phyloP scores from a whole-genome alignment of 1,284 basidiomycete genomes.

The Papiliotrema laurentii region DNA sequence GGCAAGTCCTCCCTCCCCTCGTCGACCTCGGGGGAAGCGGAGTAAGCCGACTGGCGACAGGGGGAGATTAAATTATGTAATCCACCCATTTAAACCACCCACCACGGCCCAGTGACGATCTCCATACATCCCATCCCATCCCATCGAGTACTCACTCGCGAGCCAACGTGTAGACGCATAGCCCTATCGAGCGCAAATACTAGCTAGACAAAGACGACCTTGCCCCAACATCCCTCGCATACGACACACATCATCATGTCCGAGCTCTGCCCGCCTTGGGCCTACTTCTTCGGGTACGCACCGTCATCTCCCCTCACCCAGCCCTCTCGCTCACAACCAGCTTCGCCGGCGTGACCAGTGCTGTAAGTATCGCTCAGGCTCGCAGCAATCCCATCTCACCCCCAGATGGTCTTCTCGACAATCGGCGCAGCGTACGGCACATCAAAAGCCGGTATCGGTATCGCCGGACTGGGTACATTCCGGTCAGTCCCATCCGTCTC shows the following conservation, averaged over 20 bases:
- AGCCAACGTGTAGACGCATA: too few species aligned
- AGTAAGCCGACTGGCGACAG: too few species aligned
- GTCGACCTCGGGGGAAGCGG: too few species aligned
- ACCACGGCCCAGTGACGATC: neutral
- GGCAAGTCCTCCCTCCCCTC: too few species aligned
- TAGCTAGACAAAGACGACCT: too few species aligned
- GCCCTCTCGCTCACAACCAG: slow-evolving; percentile 5
- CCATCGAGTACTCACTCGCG: neutral
- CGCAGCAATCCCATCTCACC: neutral
- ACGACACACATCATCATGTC: slow-evolving; percentile 23
- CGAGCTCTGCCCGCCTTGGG: slow-evolving; percentile 48
- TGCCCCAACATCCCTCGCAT: neutral
- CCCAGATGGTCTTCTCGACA: slow-evolving; percentile 53
- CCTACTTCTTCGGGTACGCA: slow-evolving; percentile 48
- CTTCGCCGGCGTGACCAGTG: slow-evolving; percentile 42
- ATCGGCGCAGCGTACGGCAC: slow-evolving; percentile 96
- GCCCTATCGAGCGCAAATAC: too few species aligned
- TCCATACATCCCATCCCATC: neutral
- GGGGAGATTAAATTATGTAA: neutral
- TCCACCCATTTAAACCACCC: neutral
- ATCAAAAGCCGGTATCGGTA: slow-evolving; percentile 95
- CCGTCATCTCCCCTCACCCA: neutral
- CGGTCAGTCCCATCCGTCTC: slow-evolving; percentile 30
- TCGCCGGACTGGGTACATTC: slow-evolving; percentile 90
- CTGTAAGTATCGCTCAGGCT: slow-evolving; percentile 28